Evolutionary conservation across 2,329 filamentous ascomycete genomes (phyloP).

Genomic region (Aureobasidium sp.): DNA sequence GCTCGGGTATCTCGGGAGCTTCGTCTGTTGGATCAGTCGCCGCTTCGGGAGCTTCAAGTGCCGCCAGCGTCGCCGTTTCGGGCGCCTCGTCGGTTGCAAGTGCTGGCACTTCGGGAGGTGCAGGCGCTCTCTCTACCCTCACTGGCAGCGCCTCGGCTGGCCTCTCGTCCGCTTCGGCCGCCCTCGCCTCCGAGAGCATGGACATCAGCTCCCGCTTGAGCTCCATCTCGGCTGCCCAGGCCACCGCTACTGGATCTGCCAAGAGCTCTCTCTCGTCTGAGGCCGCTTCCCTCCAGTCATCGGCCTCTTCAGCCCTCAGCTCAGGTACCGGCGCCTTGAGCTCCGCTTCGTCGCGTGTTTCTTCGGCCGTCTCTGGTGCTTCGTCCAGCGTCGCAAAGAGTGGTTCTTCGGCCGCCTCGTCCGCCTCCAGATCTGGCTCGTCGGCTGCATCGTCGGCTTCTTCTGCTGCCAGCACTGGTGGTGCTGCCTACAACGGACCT

Average conservation of each 20-base stretch:
- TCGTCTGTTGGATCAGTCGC: not conserved
- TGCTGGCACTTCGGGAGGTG: not conserved
- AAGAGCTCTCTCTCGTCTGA: slow-evolving; percentile 15
- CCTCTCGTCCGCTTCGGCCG: not conserved
- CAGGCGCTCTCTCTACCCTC: not conserved
- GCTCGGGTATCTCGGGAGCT: not conserved
- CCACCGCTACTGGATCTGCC: slow-evolving; percentile 12
- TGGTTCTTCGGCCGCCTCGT: not conserved
- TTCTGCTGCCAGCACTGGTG: slow-evolving; percentile 10
- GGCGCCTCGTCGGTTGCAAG: not conserved
- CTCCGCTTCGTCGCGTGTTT: slow-evolving; percentile 1
- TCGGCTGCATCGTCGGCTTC: not conserved
- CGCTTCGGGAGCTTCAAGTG: not conserved
- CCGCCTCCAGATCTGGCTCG: not conserved
- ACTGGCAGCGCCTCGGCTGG: not conserved
- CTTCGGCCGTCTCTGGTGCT: slow-evolving; percentile 1
- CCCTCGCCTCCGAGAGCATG: not conserved
- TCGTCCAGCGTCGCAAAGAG: not conserved
- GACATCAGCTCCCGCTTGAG: not conserved
- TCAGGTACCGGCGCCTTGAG: not conserved
- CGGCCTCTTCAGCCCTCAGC: slow-evolving; percentile 6
- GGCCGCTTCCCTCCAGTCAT: not conserved
- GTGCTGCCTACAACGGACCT: slow-evolving; percentile 3
- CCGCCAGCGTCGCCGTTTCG: slow-evolving; percentile 1
- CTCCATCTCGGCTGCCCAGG: slow-evolving; percentile 1